Evolutionary conservation across 2,329 filamentous ascomycete genomes (phyloP).

Genomic region (Aspergillus spinulosporus): DNA sequence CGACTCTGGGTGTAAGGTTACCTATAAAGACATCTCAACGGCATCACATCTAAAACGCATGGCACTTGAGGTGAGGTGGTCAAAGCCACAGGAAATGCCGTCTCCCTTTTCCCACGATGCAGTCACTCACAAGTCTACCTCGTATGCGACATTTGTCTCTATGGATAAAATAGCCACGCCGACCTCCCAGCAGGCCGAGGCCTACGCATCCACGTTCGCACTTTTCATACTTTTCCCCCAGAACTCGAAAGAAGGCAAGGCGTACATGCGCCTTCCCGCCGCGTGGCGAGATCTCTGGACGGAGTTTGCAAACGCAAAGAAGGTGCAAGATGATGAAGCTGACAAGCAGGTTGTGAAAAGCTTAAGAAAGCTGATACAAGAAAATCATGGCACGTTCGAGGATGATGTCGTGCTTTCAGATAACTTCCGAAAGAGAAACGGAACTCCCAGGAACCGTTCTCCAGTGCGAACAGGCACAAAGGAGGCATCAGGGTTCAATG

Average conservation of each 20-base stretch:
- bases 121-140: conserved; percentile 48
- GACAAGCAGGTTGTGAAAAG: conserved; percentile 70
- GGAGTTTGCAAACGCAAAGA: conserved; percentile 71
- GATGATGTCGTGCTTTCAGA: conserved; percentile 74
- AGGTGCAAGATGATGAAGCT: conserved; percentile 65
- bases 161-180: conserved; percentile 76
- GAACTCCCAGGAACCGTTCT: conserved; percentile 31
- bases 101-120: conserved; percentile 45
- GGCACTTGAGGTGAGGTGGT: conserved; percentile 73
- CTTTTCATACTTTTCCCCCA: conserved; percentile 78
- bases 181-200: conserved; percentile 78
- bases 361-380: conserved; percentile 51
- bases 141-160: conserved; percentile 60
- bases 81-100: conserved; percentile 64
- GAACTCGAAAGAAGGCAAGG: conserved; percentile 82
- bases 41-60: conserved; percentile 75
- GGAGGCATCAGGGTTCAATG: conserved; percentile 31
- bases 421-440: conserved; percentile 63
- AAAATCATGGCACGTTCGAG: conserved; percentile 54
- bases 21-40: conserved; percentile 69
- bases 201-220: conserved; percentile 76
- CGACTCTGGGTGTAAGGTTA: conserved; percentile 68
- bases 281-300: conserved; percentile 84
- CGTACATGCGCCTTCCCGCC: conserved; percentile 72
- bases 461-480: conserved; percentile 25